Evolutionary conservation across 371 early-diverging fungal genomes (phyloP).

Genomic region (Apophysomyces variabilis): DNA sequence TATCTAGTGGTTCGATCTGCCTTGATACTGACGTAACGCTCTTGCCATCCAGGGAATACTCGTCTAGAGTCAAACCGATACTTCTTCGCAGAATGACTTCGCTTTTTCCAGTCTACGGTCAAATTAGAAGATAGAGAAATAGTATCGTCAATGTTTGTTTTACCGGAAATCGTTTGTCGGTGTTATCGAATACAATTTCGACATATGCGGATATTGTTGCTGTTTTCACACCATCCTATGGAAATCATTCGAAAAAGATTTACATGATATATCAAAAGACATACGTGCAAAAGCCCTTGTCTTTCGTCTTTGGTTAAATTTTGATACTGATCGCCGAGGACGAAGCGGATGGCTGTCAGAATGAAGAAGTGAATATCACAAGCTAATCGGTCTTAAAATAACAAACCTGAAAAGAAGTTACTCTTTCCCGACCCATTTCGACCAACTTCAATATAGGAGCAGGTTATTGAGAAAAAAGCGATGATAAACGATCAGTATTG

Average conservation of each 20-base stretch:
- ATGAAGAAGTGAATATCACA: background rate
- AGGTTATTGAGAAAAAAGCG: background rate
- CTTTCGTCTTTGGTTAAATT: conserved; percentile 93
- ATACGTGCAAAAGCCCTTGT: conserved; percentile 90
- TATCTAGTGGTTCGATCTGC: background rate
- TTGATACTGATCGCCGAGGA: conserved; percentile 94
- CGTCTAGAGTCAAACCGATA: conserved; percentile 96
- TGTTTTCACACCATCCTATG: conserved; percentile 92
- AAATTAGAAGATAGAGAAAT: background rate
- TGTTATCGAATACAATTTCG: conserved; percentile 98
- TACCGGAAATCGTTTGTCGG: conserved; percentile 93
- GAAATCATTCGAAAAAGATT: background rate
- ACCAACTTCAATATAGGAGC: conserved; percentile 75
- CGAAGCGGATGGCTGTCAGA: conserved; percentile 93
- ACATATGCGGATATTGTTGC: conserved; percentile 96
- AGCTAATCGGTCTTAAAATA: conserved; percentile 3
- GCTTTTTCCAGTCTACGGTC: conserved; percentile 79
- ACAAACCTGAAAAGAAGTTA: conserved; percentile 93
- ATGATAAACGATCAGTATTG: too few relatives aligned
- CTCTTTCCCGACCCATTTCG: conserved; percentile 99
- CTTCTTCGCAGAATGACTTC: conserved; percentile 91
- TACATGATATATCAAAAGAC: background rate
- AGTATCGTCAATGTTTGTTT: conserved; percentile 21
- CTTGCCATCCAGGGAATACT: conserved; percentile 96
- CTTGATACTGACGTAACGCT: conserved; percentile 66